Percentiles rank a stretch among this genome's conserved stretches.
phyloP scores from a whole-genome alignment of 805 yeast species.

The Nakazawaea sp. region DNA sequence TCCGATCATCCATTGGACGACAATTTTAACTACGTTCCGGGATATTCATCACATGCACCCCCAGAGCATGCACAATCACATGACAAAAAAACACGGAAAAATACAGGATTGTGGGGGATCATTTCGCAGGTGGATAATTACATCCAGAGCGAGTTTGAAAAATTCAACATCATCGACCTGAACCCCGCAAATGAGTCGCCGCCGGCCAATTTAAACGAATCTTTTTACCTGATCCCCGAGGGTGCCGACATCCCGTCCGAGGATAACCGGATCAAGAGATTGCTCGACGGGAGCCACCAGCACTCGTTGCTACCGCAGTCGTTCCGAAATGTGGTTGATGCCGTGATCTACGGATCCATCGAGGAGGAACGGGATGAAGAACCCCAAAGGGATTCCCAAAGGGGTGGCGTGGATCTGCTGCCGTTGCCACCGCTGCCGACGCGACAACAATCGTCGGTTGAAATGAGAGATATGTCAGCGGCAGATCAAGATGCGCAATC shows the following conservation, averaged over 20 bases:
- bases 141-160: conserved; percentile 11
- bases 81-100: neutral
- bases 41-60: neutral
- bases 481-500: too few relatives aligned
- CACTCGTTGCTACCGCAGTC: conserved; percentile 4
- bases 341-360: conserved; percentile 8
- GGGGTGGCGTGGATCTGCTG: too few relatives aligned
- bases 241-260: neutral
- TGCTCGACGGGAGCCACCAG: conserved; percentile 6
- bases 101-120: conserved; percentile 9
- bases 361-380: conserved; percentile 3
- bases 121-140: conserved; percentile 10
- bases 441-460: too few relatives aligned
- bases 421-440: too few relatives aligned
- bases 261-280: conserved; percentile 9
- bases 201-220: neutral
- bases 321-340: conserved; percentile 9
- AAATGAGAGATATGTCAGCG: too few relatives aligned
- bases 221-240: conserved; percentile 3
- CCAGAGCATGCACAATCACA: neutral
- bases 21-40: conserved; percentile 4
- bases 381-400: too few relatives aligned
- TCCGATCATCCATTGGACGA: conserved; percentile 11
- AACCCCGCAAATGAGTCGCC: conserved; percentile 2
- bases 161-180: conserved; percentile 11